Percentiles rank a stretch among this genome's conserved stretches.
Conservation (phyloP, 768 basidiomycete species). For the Mycena polygramma region DNA sequence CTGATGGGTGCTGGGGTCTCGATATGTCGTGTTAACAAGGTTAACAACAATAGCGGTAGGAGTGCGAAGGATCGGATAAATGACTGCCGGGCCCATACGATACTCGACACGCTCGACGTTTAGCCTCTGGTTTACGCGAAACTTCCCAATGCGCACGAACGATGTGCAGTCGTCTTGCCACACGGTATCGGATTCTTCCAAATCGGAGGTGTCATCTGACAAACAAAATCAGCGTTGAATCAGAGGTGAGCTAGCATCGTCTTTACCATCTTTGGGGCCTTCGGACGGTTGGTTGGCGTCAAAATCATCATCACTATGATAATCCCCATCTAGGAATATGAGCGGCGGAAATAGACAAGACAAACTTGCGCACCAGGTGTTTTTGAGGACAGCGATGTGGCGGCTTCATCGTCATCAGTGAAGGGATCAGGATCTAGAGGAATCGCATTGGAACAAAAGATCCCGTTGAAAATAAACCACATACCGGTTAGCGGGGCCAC, state of each 20-base stretch:
- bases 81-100: conserved; percentile 4
- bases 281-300: background rate
- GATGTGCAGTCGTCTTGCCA: conserved; percentile 22
- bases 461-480: too few species aligned
- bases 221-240: background rate
- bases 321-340: background rate
- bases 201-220: background rate
- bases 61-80: conserved; percentile 17
- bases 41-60: conserved; percentile 15
- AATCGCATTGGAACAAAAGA: too few species aligned
- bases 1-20: background rate
- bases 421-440: too few species aligned
- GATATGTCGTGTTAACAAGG: background rate
- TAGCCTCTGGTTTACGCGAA: conserved; percentile 2
- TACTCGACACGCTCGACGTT: conserved; percentile 21
- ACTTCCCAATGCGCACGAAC: background rate
- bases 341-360: background rate
- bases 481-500: background rate
- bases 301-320: background rate
- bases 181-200: conserved; percentile 14
- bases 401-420: too few species aligned
- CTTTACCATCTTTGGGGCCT: too few species aligned
- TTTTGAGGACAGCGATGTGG: too few species aligned
- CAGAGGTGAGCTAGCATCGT: background rate
- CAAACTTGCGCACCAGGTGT: background rate